phyloP scores from a whole-genome alignment of 352 stramenopile species.

The Globisporangium splendens region DNA sequence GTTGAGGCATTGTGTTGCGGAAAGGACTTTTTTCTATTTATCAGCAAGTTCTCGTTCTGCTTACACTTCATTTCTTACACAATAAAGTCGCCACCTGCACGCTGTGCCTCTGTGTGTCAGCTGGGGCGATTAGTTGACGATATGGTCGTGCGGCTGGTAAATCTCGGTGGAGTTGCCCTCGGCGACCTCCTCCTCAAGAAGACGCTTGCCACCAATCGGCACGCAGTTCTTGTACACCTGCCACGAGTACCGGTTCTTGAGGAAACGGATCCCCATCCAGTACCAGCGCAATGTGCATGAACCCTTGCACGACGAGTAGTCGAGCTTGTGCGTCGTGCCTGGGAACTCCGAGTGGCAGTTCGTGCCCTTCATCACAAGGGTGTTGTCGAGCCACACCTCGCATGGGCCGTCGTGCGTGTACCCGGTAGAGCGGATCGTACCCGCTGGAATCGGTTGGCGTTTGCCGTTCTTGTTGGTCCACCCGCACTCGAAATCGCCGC shows the following conservation, averaged over 20 bases:
- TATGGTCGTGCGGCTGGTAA: too few relatives aligned
- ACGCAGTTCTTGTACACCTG: conserved; percentile 56
- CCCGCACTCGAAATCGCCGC: conserved; percentile 31
- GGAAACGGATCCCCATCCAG: conserved; percentile 38
- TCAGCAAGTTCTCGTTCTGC: too few relatives aligned
- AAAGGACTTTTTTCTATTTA: too few relatives aligned
- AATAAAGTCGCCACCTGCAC: too few relatives aligned
- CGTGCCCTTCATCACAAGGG: conserved; percentile 25
- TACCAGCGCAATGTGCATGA: conserved; percentile 39
- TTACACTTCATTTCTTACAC: too few relatives aligned
- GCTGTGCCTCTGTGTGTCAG: too few relatives aligned
- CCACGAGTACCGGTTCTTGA: conserved; percentile 50
- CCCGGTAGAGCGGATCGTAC: conserved; percentile 32
- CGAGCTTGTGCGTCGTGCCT: conserved; percentile 28
- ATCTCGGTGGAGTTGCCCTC: too few relatives aligned
- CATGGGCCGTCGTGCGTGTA: conserved; percentile 49
- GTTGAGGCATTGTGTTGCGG: too few relatives aligned
- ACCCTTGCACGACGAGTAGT: conserved; percentile 34
- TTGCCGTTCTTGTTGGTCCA: conserved; percentile 24
- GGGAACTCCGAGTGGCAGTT: conserved; percentile 34
- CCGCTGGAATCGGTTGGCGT: conserved; percentile 25
- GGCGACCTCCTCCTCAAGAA: background rate
- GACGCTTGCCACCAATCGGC: background rate
- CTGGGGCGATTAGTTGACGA: too few relatives aligned
- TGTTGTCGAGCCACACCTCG: conserved; percentile 43